These are phyloP conservation scores for Euryodendron excelsum DNA, from an alignment of 148 eudicot genomes.

Conservation along the genomic window DNA sequence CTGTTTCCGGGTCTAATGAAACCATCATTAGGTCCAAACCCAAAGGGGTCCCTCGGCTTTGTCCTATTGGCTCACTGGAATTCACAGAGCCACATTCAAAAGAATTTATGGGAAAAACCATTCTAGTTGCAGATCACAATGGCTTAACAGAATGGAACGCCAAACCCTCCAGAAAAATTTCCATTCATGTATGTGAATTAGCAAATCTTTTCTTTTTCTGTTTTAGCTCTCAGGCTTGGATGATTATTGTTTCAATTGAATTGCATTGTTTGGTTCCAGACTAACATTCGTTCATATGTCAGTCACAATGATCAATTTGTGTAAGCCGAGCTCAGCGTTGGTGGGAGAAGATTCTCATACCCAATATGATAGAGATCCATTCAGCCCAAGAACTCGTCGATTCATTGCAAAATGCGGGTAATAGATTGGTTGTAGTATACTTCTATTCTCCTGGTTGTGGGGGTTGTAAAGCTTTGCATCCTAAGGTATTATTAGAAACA, in stretches of 20 bases:
- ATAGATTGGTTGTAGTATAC: constrained; percentile 70
- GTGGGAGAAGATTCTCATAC: constrained; percentile 87
- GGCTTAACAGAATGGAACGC: constrained; percentile 17
- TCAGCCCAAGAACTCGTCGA: constrained; percentile 78
- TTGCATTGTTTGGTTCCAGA: not conserved
- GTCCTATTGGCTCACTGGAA: constrained; percentile 10
- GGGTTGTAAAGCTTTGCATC: constrained; percentile 85
- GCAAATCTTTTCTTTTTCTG: not conserved
- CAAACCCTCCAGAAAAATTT: constrained; percentile 19
- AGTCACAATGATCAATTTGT: constrained; percentile 58
- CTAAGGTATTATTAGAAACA: constrained; percentile 52
- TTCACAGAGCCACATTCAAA: constrained; percentile 15
- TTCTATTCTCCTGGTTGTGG: constrained; percentile 98
- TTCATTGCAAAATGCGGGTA: constrained; percentile 53
- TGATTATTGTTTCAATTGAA: not conserved
- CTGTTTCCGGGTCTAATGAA: constrained; percentile 21
- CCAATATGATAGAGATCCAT: constrained; percentile 78
- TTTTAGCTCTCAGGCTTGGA: too few relatives aligned
- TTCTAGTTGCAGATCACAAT: constrained; percentile 27
- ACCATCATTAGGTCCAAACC: constrained; percentile 4
- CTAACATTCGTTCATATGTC: constrained; percentile 1
- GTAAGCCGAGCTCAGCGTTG: constrained; percentile 64
- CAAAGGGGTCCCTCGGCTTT: constrained; percentile 10
- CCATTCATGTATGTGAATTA: constrained; percentile 31
- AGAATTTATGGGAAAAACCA: constrained; percentile 23